Conservation (phyloP, 2,329 filamentous ascomycete genomes). For the Aureobasidium sp. region DNA sequence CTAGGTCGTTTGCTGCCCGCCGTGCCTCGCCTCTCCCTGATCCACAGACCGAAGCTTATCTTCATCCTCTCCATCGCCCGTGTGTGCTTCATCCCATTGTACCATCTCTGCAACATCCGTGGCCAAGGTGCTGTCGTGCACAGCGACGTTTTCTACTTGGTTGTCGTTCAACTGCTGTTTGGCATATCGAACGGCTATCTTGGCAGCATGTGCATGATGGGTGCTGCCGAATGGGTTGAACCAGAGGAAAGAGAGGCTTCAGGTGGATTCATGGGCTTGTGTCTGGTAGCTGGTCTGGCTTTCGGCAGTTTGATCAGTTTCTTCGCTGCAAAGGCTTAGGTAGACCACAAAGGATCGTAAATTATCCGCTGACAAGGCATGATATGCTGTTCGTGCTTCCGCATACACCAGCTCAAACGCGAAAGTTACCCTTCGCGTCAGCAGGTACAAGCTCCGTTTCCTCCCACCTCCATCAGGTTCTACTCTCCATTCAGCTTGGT, state of each 20-base stretch:
- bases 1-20: constrained; percentile 64
- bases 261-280: constrained; percentile 89
- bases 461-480: not conserved
- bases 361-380: not conserved
- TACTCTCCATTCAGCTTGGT: not conserved
- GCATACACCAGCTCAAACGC: not conserved
- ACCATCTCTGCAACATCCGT: constrained; percentile 81
- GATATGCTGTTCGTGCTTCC: not conserved
- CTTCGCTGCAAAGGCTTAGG: constrained; percentile 45
- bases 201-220: constrained; percentile 86
- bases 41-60: constrained; percentile 57
- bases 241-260: constrained; percentile 78
- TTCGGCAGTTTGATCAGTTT: constrained; percentile 89
- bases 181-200: constrained; percentile 84
- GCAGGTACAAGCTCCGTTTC: not conserved
- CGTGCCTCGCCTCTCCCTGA: constrained; percentile 49
- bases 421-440: not conserved
- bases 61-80: constrained; percentile 62
- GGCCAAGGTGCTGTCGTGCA: constrained; percentile 65
- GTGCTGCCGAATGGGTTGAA: constrained; percentile 71
- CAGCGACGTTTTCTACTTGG: constrained; percentile 83
- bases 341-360: not conserved
- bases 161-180: constrained; percentile 75
- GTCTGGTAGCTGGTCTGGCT: constrained; percentile 76
- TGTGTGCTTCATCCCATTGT: constrained; percentile 70